Conservation (phyloP, 176 grass and related monocot species). For the Aegilops speltoides region DNA sequence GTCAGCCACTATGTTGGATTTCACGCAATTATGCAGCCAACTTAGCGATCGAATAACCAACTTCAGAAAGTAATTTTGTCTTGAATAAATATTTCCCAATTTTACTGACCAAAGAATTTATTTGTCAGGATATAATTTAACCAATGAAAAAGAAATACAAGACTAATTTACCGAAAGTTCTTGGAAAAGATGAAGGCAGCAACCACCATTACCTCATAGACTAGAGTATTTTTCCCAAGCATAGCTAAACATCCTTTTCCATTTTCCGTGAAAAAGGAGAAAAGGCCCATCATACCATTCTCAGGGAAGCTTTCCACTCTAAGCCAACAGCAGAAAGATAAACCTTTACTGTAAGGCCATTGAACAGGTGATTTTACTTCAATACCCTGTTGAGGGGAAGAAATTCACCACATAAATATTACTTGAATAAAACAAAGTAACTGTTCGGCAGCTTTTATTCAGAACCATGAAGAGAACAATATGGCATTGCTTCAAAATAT, state of each 20-base stretch:
- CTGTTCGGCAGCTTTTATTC: not conserved
- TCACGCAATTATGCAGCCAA: not conserved
- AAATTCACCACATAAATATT: slow-evolving; percentile 33
- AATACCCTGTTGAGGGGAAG: slow-evolving; percentile 62
- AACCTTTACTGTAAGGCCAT: slow-evolving; percentile 91
- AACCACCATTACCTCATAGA: slow-evolving; percentile 77
- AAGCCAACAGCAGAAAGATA: slow-evolving; percentile 95
- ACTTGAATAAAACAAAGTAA: not conserved
- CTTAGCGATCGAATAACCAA: slow-evolving; percentile 4
- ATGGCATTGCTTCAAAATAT: not conserved
- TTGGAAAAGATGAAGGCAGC: slow-evolving; percentile 1
- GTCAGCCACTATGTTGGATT: not conserved
- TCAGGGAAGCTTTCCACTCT: slow-evolving; percentile 86
- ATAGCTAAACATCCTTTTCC: slow-evolving; percentile 88
- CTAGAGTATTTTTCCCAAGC: slow-evolving; percentile 77
- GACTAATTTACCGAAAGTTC: not conserved
- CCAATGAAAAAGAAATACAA: not conserved
- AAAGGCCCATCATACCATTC: slow-evolving; percentile 89
- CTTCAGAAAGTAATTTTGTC: slow-evolving; percentile 22
- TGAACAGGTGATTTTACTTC: slow-evolving; percentile 84
- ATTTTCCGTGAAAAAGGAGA: slow-evolving; percentile 93
- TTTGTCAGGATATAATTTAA: not conserved
- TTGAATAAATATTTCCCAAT: slow-evolving; percentile 7
- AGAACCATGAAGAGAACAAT: not conserved
- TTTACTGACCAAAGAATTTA: not conserved